Evolutionary conservation across 192 early-diverging fungal genomes (phyloP).

Genomic region (Blastocladiella britannica): DNA sequence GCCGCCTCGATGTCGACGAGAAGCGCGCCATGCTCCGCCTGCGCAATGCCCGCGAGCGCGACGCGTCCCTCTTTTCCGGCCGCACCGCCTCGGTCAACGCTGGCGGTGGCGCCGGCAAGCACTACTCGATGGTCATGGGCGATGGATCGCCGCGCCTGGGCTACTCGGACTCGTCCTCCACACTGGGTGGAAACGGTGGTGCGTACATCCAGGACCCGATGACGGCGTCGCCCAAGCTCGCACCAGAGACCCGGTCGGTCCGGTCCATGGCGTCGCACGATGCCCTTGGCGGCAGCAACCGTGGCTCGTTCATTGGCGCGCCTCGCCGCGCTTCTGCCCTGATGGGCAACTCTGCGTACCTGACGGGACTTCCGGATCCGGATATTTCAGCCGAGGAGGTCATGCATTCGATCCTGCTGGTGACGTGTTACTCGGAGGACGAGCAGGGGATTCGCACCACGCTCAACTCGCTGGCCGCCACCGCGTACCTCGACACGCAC

Average conservation of each 20-base stretch:
- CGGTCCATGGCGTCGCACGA: background rate
- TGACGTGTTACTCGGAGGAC: constrained; percentile 64
- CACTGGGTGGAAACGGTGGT: too few species aligned
- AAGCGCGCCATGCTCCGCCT: background rate
- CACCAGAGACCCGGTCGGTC: too few species aligned
- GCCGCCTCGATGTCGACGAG: background rate
- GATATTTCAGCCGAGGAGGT: background rate
- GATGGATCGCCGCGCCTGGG: background rate
- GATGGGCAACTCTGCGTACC: background rate
- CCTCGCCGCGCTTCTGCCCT: background rate
- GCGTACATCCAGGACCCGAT: too few species aligned
- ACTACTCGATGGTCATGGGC: background rate
- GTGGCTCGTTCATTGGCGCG: background rate
- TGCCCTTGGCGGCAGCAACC: background rate
- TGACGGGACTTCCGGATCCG: background rate
- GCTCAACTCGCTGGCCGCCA: constrained; percentile 52
- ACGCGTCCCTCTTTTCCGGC: background rate
- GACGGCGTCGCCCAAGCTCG: too few species aligned
- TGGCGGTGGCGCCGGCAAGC: too few species aligned
- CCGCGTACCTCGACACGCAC: constrained; percentile 47
- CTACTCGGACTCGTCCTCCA: background rate
- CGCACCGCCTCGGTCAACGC: background rate
- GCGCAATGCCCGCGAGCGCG: background rate
- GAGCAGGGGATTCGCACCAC: constrained; percentile 46
- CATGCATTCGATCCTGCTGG: constrained; percentile 47